Base-by-base conservation (phyloP, 345 rosid genomes). In the Eucalyptus cladocalyx region DNA sequence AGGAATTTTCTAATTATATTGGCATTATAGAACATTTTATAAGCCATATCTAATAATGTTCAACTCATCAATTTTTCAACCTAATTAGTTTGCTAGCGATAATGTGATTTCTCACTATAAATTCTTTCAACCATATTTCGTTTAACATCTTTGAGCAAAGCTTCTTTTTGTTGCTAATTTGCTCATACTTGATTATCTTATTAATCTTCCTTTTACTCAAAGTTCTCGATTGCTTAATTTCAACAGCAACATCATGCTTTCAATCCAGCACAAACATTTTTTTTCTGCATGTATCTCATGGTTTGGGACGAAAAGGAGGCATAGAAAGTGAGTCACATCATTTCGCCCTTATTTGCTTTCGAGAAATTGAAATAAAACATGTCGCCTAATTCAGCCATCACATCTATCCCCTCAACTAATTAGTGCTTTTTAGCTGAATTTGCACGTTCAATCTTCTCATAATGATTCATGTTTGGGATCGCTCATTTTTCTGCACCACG, bases 51-150 rank as follows among this genome's bases (percentile, higher is more conserved):
- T 11, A 37, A 0, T 76, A 21, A 19, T 11, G 16, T 37, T 76
- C 14, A 10, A 6, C 5, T 76, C 3, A 10, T 65, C 24, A 69
- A 17, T 9, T 69, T 5, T 69, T 69, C 47, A 76, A 40, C 5
- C 1, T 6, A 1, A 0, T 76, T 37, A 24, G 15, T 40, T n/a
- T 2, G 2, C 15, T 11, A 40, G 2, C 5, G 7, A 21, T 21
- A 21, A 13, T 11, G 28, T 13, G 2, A 21, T 76, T 1, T 76
- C 8, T 76, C 1, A 4, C 5, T 18, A 18, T 34, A 37, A 7
- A 6, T 76, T 21, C 16, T 21, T 37, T 21, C 76, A 21, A 21
- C 3, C 8, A 76, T 21, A 76, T 37, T 37, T 76, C 2, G 5
- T 40, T 40, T 76, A 76, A 76, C 30, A 40, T 76, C 28, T 40